These are phyloP conservation scores for Euryodendron excelsum DNA, from an alignment of 148 eudicot species.

Conservation along the genomic window DNA sequence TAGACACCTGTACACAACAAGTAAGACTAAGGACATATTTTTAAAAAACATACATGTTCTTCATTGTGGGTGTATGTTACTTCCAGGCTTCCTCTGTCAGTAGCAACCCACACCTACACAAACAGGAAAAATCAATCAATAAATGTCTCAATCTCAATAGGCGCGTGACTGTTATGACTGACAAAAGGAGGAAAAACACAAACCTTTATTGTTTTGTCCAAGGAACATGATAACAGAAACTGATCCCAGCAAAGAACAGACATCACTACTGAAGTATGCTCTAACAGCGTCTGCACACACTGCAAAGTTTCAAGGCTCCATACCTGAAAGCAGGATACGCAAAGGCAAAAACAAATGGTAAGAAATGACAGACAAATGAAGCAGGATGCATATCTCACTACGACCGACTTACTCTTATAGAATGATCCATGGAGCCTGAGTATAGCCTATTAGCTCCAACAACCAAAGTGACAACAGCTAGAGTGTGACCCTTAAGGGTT, in stretches of 20 bases:
- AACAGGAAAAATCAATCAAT: slow-evolving; percentile 4
- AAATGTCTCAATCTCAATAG: not conserved
- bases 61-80: slow-evolving; percentile 87
- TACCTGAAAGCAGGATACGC: slow-evolving; percentile 49
- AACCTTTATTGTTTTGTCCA: slow-evolving; percentile 90
- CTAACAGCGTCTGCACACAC: slow-evolving; percentile 78
- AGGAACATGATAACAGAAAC: slow-evolving; percentile 79
- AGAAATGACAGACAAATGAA: slow-evolving; percentile 3
- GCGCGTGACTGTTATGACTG: not conserved
- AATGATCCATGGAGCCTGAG: slow-evolving; percentile 92
- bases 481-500: slow-evolving; percentile 72
- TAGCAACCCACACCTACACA: slow-evolving; percentile 84
- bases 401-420: slow-evolving; percentile 58
- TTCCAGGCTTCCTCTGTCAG: slow-evolving; percentile 81
- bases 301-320: slow-evolving; percentile 96
- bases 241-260: slow-evolving; percentile 99
- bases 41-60: no score
- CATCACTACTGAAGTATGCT: slow-evolving; percentile 84
- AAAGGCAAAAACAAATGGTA: not conserved
- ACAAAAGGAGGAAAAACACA: slow-evolving; percentile 3
- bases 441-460: slow-evolving; percentile 89
- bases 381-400: not conserved
- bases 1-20: no score
- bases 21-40: no score
- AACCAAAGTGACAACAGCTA: slow-evolving; percentile 73